A percentile compares a stretch with the other conserved stretches of the same genome.
Conservation (phyloP, 495 filamentous ascomycete genomes). For the Daldinia childiae region DNA sequence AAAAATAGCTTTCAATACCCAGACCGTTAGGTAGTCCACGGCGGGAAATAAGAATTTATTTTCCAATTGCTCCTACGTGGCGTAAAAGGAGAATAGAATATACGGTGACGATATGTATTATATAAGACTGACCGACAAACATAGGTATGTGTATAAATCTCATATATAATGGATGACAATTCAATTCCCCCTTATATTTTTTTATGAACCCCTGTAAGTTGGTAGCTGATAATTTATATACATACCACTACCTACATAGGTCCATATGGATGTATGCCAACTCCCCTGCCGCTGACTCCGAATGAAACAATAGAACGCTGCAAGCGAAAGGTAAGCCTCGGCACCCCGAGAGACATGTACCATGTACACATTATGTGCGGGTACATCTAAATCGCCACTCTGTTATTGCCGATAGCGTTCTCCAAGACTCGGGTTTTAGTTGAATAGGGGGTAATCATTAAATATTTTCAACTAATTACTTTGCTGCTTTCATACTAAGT, state of each 20-base stretch:
- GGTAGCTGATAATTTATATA: neutral
- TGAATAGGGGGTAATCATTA: neutral
- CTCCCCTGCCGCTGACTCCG: neutral
- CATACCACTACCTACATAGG: too few species aligned
- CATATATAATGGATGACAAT: neutral
- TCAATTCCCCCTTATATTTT: neutral
- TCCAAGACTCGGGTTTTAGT: neutral
- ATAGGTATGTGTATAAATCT: constrained; percentile 1
- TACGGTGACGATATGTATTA: constrained; percentile 5
- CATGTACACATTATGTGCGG: neutral
- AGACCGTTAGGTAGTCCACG: neutral
- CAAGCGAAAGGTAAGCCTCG: neutral
- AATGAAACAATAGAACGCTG: neutral
- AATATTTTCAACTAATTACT: too few species aligned
- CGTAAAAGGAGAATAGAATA: neutral
- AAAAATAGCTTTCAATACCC: neutral
- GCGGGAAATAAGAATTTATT: neutral
- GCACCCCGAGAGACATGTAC: neutral
- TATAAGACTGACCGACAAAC: neutral
- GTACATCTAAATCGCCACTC: neutral
- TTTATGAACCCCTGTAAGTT: constrained; percentile 1
- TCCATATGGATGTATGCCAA: too few species aligned
- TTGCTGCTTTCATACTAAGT: neutral
- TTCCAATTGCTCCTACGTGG: neutral
- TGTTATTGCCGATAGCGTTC: neutral